Conservation (phyloP, 2,329 filamentous ascomycete species). For the Corniculantispora saksenae region DNA sequence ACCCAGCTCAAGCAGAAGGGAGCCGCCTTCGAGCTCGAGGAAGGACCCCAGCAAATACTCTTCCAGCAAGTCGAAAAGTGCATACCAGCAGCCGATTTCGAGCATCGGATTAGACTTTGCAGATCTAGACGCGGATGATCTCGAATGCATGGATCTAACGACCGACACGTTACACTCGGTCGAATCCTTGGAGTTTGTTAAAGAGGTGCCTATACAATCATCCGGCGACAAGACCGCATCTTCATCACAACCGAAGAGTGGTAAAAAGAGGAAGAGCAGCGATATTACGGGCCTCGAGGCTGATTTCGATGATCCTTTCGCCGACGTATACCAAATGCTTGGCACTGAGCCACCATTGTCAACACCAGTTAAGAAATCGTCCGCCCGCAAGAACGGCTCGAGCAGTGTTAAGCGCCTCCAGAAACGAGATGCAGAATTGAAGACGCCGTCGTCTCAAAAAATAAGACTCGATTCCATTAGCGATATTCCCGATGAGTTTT, state of each 20-base stretch:
- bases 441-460: neutral
- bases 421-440: conserved; percentile 1
- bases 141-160: conserved; percentile 45
- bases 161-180: conserved; percentile 36
- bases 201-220: conserved; percentile 35
- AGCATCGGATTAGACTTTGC: conserved; percentile 35
- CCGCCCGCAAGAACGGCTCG: conserved; percentile 1
- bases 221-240: conserved; percentile 2
- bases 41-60: conserved; percentile 26
- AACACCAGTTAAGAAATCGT: conserved; percentile 31
- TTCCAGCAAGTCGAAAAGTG: conserved; percentile 29
- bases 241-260: conserved; percentile 31
- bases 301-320: conserved; percentile 49
- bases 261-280: conserved; percentile 55
- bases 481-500: conserved; percentile 9
- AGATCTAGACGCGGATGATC: conserved; percentile 36
- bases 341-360: conserved; percentile 41
- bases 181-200: conserved; percentile 37
- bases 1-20: neutral
- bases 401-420: conserved; percentile 14
- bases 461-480: neutral
- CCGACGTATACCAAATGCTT: conserved; percentile 53
- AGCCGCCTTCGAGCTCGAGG: conserved; percentile 9
- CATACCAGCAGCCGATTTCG: conserved; percentile 21
- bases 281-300: conserved; percentile 43